Percentiles rank a stretch among this genome's conserved stretches.
These are phyloP conservation scores for Fusarium sp. DNA, from an alignment of 2,329 filamentous ascomycete genomes.

Conservation along the genomic window DNA sequence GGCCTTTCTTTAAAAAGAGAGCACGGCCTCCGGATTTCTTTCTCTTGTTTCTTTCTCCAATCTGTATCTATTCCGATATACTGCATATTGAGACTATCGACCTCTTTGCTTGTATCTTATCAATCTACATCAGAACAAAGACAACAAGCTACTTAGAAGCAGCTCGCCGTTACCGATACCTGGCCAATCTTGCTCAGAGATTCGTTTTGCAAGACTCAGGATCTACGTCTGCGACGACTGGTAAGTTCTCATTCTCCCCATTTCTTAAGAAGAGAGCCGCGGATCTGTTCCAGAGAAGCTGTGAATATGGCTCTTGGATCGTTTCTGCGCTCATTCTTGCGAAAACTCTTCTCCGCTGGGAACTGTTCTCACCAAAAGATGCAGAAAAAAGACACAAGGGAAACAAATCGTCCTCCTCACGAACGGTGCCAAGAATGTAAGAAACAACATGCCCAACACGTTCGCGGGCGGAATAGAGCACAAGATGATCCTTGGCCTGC, in stretches of 20 bases:
- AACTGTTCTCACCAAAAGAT: conserved; percentile 17
- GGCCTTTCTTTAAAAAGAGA: not conserved
- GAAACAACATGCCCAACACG: not conserved
- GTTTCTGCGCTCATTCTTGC: conserved; percentile 33
- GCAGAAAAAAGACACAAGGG: conserved; percentile 11
- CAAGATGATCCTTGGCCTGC: conserved; percentile 5
- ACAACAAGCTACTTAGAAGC: conserved; percentile 14
- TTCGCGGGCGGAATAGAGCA: not conserved
- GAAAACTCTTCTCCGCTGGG: conserved; percentile 5
- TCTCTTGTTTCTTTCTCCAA: not conserved
- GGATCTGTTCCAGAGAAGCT: conserved; percentile 10
- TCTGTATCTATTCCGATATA: not conserved
- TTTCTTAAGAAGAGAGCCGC: conserved; percentile 9
- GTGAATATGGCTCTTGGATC: conserved; percentile 31
- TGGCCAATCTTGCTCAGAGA: not conserved
- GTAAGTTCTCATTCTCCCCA: conserved; percentile 5
- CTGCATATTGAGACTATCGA: not conserved
- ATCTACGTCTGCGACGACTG: conserved; percentile 1
- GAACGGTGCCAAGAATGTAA: not conserved
- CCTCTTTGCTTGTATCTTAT: not conserved
- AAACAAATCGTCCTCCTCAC: not conserved
- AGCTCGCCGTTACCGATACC: conserved; percentile 9
- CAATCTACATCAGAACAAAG: conserved; percentile 18
- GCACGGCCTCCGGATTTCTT: not conserved
- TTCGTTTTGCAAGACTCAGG: not conserved